Conservation (phyloP, 352 stramenopile species). For the Phytophthora europaea region DNA sequence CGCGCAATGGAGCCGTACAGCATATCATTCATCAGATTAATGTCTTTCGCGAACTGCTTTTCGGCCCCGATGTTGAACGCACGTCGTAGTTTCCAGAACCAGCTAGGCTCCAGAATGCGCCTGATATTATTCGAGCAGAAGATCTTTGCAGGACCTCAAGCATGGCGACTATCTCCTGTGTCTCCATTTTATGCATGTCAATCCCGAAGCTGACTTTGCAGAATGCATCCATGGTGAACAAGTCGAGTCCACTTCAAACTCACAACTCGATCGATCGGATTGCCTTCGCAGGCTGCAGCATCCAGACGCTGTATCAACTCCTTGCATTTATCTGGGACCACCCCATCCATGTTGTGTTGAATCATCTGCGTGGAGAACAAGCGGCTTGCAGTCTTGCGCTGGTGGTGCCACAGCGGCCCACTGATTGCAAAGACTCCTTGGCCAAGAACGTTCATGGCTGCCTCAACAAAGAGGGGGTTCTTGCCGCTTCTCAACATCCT, state of each 20-base stretch:
- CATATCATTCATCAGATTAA: slow-evolving; percentile 34
- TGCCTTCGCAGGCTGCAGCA: slow-evolving; percentile 6
- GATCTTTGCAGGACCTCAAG: slow-evolving; percentile 33
- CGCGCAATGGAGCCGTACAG: slow-evolving; percentile 22
- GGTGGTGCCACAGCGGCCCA: slow-evolving; percentile 42
- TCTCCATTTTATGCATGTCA: slow-evolving; percentile 35
- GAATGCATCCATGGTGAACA: slow-evolving; percentile 64
- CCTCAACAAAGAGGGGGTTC: slow-evolving; percentile 39
- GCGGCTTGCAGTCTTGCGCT: slow-evolving; percentile 45
- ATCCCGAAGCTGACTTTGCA: slow-evolving; percentile 63
- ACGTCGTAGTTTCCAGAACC: slow-evolving; percentile 49
- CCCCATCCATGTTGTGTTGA: slow-evolving; percentile 33
- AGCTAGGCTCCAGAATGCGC: slow-evolving; percentile 53
- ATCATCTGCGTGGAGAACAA: slow-evolving; percentile 43
- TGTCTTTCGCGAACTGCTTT: slow-evolving; percentile 20
- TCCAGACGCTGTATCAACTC: slow-evolving; percentile 24
- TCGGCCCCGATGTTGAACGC: slow-evolving; percentile 27
- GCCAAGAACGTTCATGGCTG: slow-evolving; percentile 42
- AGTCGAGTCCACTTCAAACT: slow-evolving; percentile 41
- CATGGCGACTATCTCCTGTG: slow-evolving; percentile 30
- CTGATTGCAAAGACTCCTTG: slow-evolving; percentile 50
- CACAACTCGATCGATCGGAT: slow-evolving; percentile 28
- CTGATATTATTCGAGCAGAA: slow-evolving; percentile 20
- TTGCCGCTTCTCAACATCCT: slow-evolving; percentile 55
- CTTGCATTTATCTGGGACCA: slow-evolving; percentile 26